Evolutionary conservation across 768 basidiomycete genomes (phyloP).

Genomic region (Austroboletus eburneus): DNA sequence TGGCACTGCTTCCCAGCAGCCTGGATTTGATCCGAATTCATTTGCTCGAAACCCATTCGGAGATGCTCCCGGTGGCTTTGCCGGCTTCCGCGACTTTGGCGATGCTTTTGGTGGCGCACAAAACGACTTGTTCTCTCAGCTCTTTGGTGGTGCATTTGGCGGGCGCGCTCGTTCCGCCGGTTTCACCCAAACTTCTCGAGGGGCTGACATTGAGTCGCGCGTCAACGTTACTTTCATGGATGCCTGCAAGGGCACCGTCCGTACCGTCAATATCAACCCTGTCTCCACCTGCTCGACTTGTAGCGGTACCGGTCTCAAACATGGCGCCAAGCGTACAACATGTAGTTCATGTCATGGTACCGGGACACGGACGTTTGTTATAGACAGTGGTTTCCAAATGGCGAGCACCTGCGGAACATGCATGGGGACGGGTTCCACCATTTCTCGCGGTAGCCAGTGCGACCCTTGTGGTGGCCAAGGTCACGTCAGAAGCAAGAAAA

Average conservation of each 20-base stretch:
- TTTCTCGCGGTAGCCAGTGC: constrained; percentile 79
- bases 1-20: constrained; percentile 88
- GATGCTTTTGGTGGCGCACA: constrained; percentile 50
- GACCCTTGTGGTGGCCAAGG: constrained; percentile 81
- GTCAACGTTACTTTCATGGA: constrained; percentile 85
- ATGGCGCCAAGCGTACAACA: constrained; percentile 75
- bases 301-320: constrained; percentile 80
- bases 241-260: constrained; percentile 84
- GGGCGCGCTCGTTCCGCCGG: constrained; percentile 43
- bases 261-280: constrained; percentile 72
- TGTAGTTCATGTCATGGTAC: constrained; percentile 83
- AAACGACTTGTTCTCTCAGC: constrained; percentile 76
- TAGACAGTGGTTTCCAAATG: constrained; percentile 96
- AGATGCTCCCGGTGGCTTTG: constrained; percentile 53
- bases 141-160: constrained; percentile 70
- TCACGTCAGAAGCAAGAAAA: constrained; percentile 75
- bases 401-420: constrained; percentile 85
- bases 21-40: constrained; percentile 89
- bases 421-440: constrained; percentile 71
- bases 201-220: constrained; percentile 78
- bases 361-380: constrained; percentile 83
- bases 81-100: constrained; percentile 70
- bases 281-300: constrained; percentile 83
- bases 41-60: constrained; percentile 57
- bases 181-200: constrained; percentile 46